Conservation (phyloP, 2,329 filamentous ascomycete genomes). For the Alternaria sp. region DNA sequence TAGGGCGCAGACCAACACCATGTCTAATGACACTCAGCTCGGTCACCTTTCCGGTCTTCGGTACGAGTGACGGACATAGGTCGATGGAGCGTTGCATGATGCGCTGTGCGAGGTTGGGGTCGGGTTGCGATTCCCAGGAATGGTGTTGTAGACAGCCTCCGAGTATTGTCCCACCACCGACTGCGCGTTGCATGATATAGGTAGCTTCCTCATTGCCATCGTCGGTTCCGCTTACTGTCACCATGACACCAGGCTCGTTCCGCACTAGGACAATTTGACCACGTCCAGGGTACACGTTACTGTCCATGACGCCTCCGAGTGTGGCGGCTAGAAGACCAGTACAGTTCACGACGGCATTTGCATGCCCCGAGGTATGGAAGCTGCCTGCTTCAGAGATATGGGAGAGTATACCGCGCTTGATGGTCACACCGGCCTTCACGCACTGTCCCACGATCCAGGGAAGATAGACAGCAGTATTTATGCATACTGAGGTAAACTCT, state of each 20-base stretch:
- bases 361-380: constrained; percentile 63
- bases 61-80: constrained; percentile 67
- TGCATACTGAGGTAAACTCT: constrained; percentile 83
- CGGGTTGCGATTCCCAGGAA: constrained; percentile 79
- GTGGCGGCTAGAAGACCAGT: constrained; percentile 77
- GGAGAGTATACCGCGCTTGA: constrained; percentile 53
- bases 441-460: constrained; percentile 85
- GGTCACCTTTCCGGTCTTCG: constrained; percentile 68
- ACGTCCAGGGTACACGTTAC: constrained; percentile 73
- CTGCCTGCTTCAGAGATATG: constrained; percentile 75
- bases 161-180: constrained; percentile 77
- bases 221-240: constrained; percentile 72
- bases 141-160: constrained; percentile 84
- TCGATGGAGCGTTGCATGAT: constrained; percentile 83
- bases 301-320: constrained; percentile 82
- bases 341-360: constrained; percentile 80
- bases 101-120: constrained; percentile 77
- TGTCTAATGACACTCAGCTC: constrained; percentile 78
- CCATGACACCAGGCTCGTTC: constrained; percentile 76
- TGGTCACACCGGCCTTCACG: constrained; percentile 71
- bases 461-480: constrained; percentile 88
- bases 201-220: constrained; percentile 74
- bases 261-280: constrained; percentile 85
- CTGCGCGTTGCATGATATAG: constrained; percentile 84
- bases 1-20: constrained; percentile 80